Evolutionary conservation across 441 rosid genomes (phyloP).

Genomic region (Geranium incanum): DNA sequence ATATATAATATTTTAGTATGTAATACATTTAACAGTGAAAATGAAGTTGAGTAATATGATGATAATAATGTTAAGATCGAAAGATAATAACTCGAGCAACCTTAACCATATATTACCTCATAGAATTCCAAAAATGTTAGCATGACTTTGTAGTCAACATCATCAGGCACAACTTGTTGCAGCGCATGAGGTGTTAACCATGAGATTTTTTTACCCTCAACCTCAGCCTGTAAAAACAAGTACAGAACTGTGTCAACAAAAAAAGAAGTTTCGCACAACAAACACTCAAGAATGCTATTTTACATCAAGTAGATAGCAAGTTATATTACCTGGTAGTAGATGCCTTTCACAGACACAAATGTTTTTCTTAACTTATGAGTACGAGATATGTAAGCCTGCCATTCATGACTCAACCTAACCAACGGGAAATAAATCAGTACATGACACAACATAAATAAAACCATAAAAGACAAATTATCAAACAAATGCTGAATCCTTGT

Average conservation of each 20-base stretch:
- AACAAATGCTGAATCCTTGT: not conserved
- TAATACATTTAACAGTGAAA: not conserved
- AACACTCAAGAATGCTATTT: not conserved
- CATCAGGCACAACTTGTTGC: constrained; percentile 89
- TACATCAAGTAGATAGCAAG: not conserved
- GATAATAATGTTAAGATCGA: not conserved
- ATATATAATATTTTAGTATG: not conserved
- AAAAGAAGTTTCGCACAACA: constrained; percentile 1
- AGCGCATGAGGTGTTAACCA: constrained; percentile 86
- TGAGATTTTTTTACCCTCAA: constrained; percentile 87
- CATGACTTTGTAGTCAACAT: constrained; percentile 73
- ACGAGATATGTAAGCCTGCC: constrained; percentile 86
- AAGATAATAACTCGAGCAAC: constrained; percentile 2
- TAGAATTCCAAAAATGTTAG: constrained; percentile 84
- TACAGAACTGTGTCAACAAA: not conserved
- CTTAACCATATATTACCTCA: constrained; percentile 40
- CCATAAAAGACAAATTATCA: not conserved
- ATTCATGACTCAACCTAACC: constrained; percentile 78
- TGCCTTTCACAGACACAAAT: constrained; percentile 88
- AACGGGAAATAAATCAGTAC: constrained; percentile 12
- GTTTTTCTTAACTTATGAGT: constrained; percentile 71
- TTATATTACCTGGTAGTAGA: constrained; percentile 70
- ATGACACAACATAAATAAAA: not conserved
- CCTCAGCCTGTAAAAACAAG: constrained; percentile 56
- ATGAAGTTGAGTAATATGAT: not conserved